Evolutionary conservation across 495 filamentous ascomycete species (phyloP), one percentile per base, ranked within the genome.

Genomic region (Lasiosphaeriaceae sp.): DNA sequence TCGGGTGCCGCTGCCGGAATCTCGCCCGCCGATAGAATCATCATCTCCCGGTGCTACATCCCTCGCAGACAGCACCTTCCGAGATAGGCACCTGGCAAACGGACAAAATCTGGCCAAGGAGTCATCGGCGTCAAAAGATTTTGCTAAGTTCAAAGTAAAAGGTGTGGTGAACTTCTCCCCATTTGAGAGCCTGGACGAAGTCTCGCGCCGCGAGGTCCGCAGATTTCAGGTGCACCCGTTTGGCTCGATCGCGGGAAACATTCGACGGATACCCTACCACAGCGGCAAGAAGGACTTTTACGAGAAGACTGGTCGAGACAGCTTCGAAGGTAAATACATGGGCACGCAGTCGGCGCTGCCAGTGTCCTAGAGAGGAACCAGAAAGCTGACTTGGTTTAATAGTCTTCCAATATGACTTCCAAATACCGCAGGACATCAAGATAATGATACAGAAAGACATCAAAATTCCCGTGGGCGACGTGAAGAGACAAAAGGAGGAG

Each of bases 321-420:
- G 84, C 52, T 92, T 98, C 64, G 87, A 97, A 79, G 90, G 94
- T 96, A 81, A 47, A 52, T 31, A 11, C 6, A 47, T 0, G 8
- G 9, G 7, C 23, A 12, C 26, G 11, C 11, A 20, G 17, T 2
- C 23, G 20, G n/a, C 47, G 21, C 20, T 11, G 5, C 6, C 6
- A 21, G 16, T 39, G 24, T 4, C 23, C 19, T 9, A 2, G 5
- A 44, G n/a, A n/a, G n/a, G n/a, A 24, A 12, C 20, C 21, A 17
- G 11, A 21, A 44, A 49, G 20, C 43, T 48, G 20, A 24, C 58
- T 59, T 23, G 51, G 47, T 16, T 26, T 41, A 50, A 43, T 56
- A 97, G 94, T 95, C 5, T 96, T 92, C 70, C 85, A 93, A 56
- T 98, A 97, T 71, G 85, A 80, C n/a, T 98, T 96, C 74, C 82